Base-by-base conservation (phyloP, 805 yeast genomes). In the Cephaloascus fragrans region DNA sequence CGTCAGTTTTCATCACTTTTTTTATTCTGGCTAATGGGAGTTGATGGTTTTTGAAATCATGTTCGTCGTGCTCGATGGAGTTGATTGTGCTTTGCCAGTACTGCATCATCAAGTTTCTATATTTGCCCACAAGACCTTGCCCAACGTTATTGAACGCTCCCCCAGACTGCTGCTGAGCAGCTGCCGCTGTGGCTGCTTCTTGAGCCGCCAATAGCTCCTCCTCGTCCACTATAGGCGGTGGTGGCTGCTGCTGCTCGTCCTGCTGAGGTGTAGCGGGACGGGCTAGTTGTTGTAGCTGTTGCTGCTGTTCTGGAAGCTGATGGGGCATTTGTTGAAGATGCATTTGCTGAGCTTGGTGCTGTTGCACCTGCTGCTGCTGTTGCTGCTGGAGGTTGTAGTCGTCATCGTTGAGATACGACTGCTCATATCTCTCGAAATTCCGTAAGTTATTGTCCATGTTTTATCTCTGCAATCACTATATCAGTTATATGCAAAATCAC, bases 1-100 rank as follows among this genome's bases (percentile, higher is more conserved):
- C 95, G 56, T 90, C 97, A 0, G 97, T 89, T 57, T 90, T 90
- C 97, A 90, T 90, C 32, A 90, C 97, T 58, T 90, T 90, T 55
- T 93, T 90, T 51, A 93, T 93, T 49, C 99, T 73, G 4, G 98
- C 98, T 40, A 93, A 68, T 15, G 99, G 99, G 44, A 93, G 67
- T 46, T 89, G 96, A 56, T 93, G 97, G 47, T 86, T 84, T 57
- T 87, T 89, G 64, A 90, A 93, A 56, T 86, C 95, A 54, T 86
- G 95, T 42, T 82, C 86, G 50, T 79, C 87, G 54, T 75, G 77
- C 60, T 93, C 98, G 37, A 93, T 87, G 39, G 82, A 75, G 53
- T 87, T 87, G 58, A 93, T 89, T 12, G 95, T 81, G 49, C 85
- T 94, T 62, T 93, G 98, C 98, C 98, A 93, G 57, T 90, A 93